Evolutionary conservation across 2,329 filamentous ascomycete species (phyloP).

Genomic region (Bimuria novae-zelandiae): DNA sequence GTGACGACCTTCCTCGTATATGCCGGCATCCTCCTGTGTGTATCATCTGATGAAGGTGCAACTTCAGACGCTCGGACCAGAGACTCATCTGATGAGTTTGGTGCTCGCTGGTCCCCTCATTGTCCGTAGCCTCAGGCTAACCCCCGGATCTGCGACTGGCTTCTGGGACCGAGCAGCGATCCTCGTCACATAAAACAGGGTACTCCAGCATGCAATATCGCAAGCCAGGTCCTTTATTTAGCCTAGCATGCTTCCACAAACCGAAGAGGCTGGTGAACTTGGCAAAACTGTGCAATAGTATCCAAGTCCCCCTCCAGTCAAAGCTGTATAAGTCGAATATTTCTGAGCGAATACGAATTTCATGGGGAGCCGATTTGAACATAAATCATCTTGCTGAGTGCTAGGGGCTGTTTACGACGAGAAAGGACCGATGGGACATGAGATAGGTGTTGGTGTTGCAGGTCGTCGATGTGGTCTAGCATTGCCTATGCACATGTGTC

Average conservation of each 20-base stretch:
- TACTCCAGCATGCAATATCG: background rate
- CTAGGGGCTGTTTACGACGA: too few relatives aligned
- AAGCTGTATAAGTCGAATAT: too few relatives aligned
- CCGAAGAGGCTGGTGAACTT: background rate
- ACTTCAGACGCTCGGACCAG: background rate
- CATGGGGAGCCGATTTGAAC: background rate
- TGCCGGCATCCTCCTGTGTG: background rate
- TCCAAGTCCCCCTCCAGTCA: too few relatives aligned
- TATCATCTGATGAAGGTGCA: background rate
- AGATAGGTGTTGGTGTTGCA: too few relatives aligned
- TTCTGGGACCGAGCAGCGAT: background rate
- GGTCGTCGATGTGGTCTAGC: background rate
- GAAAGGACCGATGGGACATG: too few relatives aligned
- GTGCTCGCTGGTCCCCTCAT: conserved; percentile 15
- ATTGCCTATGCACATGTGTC: too few relatives aligned
- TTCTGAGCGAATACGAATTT: background rate
- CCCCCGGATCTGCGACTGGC: background rate
- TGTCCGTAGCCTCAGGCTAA: conserved; percentile 15
- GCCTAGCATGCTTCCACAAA: background rate
- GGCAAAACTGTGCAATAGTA: background rate
- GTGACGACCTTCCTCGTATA: background rate
- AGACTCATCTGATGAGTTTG: background rate
- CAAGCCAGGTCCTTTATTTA: background rate
- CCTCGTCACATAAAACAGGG: background rate
- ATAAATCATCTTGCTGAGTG: background rate